phyloP scores from a whole-genome alignment of 164 flowering plant species.

The Liriodendron chinense region DNA sequence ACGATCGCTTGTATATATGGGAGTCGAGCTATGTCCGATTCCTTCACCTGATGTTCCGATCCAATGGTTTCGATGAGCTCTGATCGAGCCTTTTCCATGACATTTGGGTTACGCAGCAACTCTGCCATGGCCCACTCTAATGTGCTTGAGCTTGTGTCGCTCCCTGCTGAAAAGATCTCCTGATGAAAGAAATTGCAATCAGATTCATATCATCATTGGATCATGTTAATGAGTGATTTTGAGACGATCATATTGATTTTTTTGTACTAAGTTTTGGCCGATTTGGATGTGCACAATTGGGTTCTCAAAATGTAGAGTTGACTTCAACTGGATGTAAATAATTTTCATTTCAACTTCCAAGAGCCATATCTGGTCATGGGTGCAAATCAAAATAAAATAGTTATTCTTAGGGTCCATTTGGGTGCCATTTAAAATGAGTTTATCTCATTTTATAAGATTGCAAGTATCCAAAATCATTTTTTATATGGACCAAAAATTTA shows the following conservation, averaged over 20 bases:
- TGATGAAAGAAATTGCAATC: background rate
- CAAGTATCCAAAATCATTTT: too few species aligned
- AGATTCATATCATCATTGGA: background rate
- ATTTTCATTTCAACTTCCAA: background rate
- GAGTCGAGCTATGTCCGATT: constrained; percentile 10
- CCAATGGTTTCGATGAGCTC: constrained; percentile 6
- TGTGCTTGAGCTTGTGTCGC: constrained; percentile 19
- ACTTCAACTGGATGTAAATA: background rate
- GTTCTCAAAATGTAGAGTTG: too few species aligned
- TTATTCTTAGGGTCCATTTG: too few species aligned
- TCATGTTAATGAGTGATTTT: too few species aligned
- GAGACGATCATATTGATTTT: background rate
- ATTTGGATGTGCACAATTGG: too few species aligned
- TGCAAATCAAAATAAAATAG: too few species aligned
- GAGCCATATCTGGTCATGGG: too few species aligned
- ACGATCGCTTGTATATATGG: constrained; percentile 19
- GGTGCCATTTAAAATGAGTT: too few species aligned
- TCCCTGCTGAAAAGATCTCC: constrained; percentile 23
- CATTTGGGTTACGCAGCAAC: constrained; percentile 13
- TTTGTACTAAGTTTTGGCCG: too few species aligned
- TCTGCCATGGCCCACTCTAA: constrained; percentile 28
- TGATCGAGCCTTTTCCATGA: constrained; percentile 8
- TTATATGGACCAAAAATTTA: too few species aligned
- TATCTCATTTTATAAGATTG: too few species aligned
- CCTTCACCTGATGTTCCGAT: background rate